Base-by-base conservation (phyloP, 2,329 filamentous ascomycete genomes). In the Onygena corvina region DNA sequence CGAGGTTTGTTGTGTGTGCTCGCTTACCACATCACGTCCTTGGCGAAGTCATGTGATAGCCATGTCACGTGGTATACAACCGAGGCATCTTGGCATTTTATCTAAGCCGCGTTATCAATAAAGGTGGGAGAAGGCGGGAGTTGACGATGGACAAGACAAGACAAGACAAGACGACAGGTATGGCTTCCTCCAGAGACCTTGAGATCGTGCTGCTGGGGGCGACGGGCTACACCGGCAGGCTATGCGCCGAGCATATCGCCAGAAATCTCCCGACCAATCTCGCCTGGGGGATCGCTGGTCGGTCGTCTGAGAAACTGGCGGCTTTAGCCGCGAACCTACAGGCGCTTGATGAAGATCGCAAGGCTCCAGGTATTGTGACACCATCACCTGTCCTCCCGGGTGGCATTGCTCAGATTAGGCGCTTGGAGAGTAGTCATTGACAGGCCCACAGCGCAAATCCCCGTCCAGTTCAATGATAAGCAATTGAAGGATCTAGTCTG, bases 281-380 rank as follows among this genome's bases (percentile, higher is more conserved):
- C 53, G 87, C 80, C 70, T 95, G 89, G 89, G 89, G 86, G 11
- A 72, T 95, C 49, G 86, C 87, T 40, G 89, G 89, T 25, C 83
- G 89, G 21, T 89, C 85, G n/a, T 70, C 75, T 45, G 70, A 73
- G 45, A 94, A 94, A 65, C 75, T 96, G 3, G 76, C 83, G 56
- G 67, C 69, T 34, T 66, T 95, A 8, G 78, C 80, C 5, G 71
- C 79, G 47, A 79, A 85, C 49, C 75, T 89, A 62, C 79, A 80
- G 58, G 62, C 68, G 50, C 59, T 84, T 51, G 84, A 84, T 61
- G 72, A 80, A 1, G 81, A 93, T 63, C 81, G 89, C 48, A 61
- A 70, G 30, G 75, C 77, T 48, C 87, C 88, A 60, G 78, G 83
- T 85, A 75, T 59, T 67, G 57, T 49, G 51, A 36, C 51, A 56